Percentiles rank a stretch among this genome's conserved stretches.
Conservation (phyloP, 805 yeast species). For the Metschnikowia noctiluminum region DNA sequence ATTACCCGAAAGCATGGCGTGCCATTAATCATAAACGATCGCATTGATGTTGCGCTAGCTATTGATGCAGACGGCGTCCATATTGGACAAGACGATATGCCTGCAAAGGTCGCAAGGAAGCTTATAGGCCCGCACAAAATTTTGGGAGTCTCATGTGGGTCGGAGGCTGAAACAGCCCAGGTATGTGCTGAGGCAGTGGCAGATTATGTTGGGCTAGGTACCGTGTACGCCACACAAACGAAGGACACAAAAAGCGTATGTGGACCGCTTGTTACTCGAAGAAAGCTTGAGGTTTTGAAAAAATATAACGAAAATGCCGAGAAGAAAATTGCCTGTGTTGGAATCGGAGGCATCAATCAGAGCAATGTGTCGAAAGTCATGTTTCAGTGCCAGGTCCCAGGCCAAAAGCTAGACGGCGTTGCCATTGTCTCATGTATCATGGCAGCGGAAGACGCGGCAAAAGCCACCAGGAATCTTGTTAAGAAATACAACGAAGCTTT, state of each 20-base stretch:
- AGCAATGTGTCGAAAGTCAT: constrained; percentile 58
- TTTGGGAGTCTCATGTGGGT: constrained; percentile 73
- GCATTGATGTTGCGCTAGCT: constrained; percentile 87
- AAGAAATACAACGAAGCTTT: constrained; percentile 25
- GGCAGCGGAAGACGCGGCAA: constrained; percentile 54
- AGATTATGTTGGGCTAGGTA: constrained; percentile 85
- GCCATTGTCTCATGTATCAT: constrained; percentile 87
- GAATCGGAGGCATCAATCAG: constrained; percentile 76
- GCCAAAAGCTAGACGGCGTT: constrained; percentile 64
- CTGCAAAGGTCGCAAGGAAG: constrained; percentile 51
- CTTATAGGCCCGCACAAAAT: constrained; percentile 72
- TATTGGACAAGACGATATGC: constrained; percentile 90
- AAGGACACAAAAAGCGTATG: constrained; percentile 45
- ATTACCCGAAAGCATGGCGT: constrained; percentile 58
- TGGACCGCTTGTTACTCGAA: constrained; percentile 66
- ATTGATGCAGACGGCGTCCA: constrained; percentile 89
- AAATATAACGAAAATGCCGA: constrained; percentile 20
- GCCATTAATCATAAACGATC: constrained; percentile 81
- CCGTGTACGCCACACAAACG: constrained; percentile 71
- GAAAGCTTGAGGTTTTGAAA: constrained; percentile 45
- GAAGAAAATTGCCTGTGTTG: constrained; percentile 54
- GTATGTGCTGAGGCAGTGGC: constrained; percentile 50
- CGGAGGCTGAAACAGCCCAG: constrained; percentile 49
- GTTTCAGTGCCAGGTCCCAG: constrained; percentile 45
- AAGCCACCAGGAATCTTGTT: constrained; percentile 44